Conservation (phyloP, 805 yeast species). For the Zygosaccharomyces kombuchaensis region DNA sequence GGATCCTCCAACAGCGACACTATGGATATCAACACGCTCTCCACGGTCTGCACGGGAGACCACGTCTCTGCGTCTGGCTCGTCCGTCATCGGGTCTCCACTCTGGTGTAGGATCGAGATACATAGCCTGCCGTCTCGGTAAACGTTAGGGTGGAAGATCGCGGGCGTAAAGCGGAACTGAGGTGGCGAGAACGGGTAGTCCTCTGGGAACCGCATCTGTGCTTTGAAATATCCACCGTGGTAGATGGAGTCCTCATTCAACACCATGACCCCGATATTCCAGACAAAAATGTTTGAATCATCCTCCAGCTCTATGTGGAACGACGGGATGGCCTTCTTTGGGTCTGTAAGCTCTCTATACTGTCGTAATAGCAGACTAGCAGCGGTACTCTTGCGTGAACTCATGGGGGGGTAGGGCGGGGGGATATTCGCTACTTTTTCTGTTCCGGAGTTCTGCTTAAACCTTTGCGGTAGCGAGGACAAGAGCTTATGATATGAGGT, state of each 20-base stretch:
- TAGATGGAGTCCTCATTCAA: slow-evolving; percentile 83
- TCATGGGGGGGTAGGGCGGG: slow-evolving; percentile 17
- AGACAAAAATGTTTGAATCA: slow-evolving; percentile 52
- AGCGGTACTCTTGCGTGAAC: slow-evolving; percentile 48
- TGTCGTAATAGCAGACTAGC: slow-evolving; percentile 89
- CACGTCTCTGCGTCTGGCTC: slow-evolving; percentile 93
- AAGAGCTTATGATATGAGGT: neutral
- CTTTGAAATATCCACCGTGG: slow-evolving; percentile 92
- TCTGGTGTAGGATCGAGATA: slow-evolving; percentile 86
- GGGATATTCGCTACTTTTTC: no score
- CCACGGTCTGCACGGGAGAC: slow-evolving; percentile 92
- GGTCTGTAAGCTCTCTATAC: slow-evolving; percentile 88
- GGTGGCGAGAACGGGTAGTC: slow-evolving; percentile 95
- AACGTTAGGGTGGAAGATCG: slow-evolving; percentile 92
- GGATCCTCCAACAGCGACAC: slow-evolving; percentile 92
- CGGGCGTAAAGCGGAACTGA: slow-evolving; percentile 84
- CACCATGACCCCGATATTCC: slow-evolving; percentile 92
- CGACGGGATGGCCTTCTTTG: slow-evolving; percentile 71
- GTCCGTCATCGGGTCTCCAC: slow-evolving; percentile 85
- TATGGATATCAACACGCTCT: slow-evolving; percentile 82
- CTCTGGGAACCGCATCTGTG: slow-evolving; percentile 87
- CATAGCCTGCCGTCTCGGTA: slow-evolving; percentile 91
- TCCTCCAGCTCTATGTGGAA: slow-evolving; percentile 67
- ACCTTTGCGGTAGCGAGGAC: neutral
- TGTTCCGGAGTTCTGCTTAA: no score